These are phyloP conservation scores for Skeletonema marinoi DNA, from an alignment of 108 stramenopile species.

Conservation along the genomic window DNA sequence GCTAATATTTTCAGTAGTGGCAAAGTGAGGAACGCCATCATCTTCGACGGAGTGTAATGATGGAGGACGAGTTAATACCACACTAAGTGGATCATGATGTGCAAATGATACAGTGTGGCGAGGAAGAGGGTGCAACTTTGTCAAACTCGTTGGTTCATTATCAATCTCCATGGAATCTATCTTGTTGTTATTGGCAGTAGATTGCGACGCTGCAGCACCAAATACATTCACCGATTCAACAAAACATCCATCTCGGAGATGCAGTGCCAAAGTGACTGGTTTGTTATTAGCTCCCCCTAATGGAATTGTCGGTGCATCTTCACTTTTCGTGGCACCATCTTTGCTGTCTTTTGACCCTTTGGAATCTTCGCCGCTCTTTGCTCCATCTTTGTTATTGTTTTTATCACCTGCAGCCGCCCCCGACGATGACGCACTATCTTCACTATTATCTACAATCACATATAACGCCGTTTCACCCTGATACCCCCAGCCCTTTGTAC, in stretches of 20 bases:
- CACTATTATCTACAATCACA: constrained; percentile 9
- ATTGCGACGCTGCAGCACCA: neutral
- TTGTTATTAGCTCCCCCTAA: constrained; percentile 4
- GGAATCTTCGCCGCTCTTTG: too few relatives aligned
- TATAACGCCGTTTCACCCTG: constrained; percentile 47
- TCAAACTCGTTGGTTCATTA: neutral
- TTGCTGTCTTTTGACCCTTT: neutral
- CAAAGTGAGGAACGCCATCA: constrained; percentile 5
- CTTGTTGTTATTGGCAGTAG: neutral
- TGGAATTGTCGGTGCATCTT: neutral
- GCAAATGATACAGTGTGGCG: constrained; percentile 28
- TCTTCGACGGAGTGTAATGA: constrained; percentile 30
- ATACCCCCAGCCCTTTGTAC: constrained; percentile 38
- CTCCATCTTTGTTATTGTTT: neutral
- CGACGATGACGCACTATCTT: neutral
- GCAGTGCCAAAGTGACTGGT: constrained; percentile 30
- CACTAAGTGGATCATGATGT: constrained; percentile 42
- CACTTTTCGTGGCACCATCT: neutral
- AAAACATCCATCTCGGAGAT: constrained; percentile 41
- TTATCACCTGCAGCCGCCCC: neutral
- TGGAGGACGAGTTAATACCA: constrained; percentile 32
- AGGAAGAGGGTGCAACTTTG: constrained; percentile 18
- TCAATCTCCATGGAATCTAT: neutral
- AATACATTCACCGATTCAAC: constrained; percentile 43
- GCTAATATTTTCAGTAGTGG: neutral